phyloP scores from a whole-genome alignment of 441 rosid species.

The Omphalea diandra region DNA sequence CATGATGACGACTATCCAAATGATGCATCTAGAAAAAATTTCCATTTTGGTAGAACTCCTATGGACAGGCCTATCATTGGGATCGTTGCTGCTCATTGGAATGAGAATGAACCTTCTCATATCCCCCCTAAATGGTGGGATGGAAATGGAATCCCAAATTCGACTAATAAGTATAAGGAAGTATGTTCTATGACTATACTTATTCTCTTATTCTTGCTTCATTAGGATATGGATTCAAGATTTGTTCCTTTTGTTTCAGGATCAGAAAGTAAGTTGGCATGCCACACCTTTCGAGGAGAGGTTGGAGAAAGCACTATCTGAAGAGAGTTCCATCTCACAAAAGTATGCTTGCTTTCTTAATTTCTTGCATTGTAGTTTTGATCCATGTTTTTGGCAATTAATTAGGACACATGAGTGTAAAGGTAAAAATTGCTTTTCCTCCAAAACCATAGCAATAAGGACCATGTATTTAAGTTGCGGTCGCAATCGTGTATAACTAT shows the following conservation, averaged over 20 bases:
- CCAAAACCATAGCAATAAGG: neutral
- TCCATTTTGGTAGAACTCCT: slow-evolving; percentile 47
- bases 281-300: slow-evolving; percentile 99
- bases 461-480: too few species aligned
- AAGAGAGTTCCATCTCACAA: slow-evolving; percentile 53
- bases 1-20: slow-evolving; percentile 29
- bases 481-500: too few species aligned
- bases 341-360: slow-evolving; percentile 39
- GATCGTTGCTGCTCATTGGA: slow-evolving; percentile 88
- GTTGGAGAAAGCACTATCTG: slow-evolving; percentile 88
- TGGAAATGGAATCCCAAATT: slow-evolving; percentile 97
- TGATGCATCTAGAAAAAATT: slow-evolving; percentile 24
- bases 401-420: neutral
- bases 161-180: slow-evolving; percentile 96
- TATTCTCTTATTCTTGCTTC: neutral
- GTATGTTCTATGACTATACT: slow-evolving; percentile 30
- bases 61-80: slow-evolving; percentile 86
- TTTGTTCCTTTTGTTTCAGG: slow-evolving; percentile 45
- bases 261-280: slow-evolving; percentile 97
- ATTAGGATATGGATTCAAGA: slow-evolving; percentile 3
- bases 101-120: slow-evolving; percentile 48
- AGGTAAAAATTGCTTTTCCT: neutral
- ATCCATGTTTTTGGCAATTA: neutral
- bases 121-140: slow-evolving; percentile 85
- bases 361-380: neutral